Base-by-base conservation (phyloP, 1,139 yeast species). In the Spathaspora sp. region DNA sequence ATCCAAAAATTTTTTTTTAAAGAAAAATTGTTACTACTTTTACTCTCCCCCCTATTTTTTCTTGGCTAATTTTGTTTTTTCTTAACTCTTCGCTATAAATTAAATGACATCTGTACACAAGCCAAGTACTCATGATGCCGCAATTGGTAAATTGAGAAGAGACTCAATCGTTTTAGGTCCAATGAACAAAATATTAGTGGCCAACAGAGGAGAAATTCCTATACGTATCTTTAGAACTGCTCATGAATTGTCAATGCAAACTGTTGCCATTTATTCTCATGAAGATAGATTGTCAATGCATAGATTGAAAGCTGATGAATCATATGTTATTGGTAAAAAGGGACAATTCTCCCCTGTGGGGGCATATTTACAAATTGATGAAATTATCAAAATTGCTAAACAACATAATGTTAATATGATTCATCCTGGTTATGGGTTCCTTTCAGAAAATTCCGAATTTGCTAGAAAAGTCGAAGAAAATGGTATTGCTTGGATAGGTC, bases 381-480 rank as follows among this genome's bases (percentile, higher is more conserved):
- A 93, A 72, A 93, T 93, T 58, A 86, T 93, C 69, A 77, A 77
- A 55, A 93, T 93, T 60, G 99, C 99, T 47, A 84, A 84, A 67
- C 79, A 81, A 53, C 97, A 91, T 68, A 75, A 79, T 33, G 99
- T 91, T 47, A 86, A 89, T 68, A 91, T 93, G 95, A 91, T 93
- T 67, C 99, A 93, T 65, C 99, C 99, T 8, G 99, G 99, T 57
- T 93, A 93, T 65, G 99, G 99, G 9, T 93, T 93, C 71, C 75
- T 93, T 48, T 86, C 96, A 15, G 99, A 93, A 71, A 93, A 93
- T 74, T 81, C 97, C 15, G 96, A 89, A 64, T 89, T 93, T 67
- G 99, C 99, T 48, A 76, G 82, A 53, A 91, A 90, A 70, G 97
- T 93, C 43, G 95, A 82, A 59, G 95, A 81, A 57, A 84, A 83